Evolutionary conservation across 768 basidiomycete genomes (phyloP).

Genomic region (Hygrophoropsis aurantiaca): DNA sequence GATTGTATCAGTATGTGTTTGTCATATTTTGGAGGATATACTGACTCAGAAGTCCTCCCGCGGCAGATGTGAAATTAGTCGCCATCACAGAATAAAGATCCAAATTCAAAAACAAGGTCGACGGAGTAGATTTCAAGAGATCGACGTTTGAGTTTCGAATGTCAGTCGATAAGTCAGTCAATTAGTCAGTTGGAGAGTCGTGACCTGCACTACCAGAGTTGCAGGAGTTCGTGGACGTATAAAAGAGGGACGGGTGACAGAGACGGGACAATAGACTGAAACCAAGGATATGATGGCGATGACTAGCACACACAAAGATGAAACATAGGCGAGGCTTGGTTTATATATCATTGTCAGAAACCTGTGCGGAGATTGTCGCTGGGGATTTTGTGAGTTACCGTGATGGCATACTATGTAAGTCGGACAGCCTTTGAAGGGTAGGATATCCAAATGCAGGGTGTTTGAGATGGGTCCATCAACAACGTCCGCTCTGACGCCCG

Average conservation of each 20-base stretch:
- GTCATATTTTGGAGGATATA: background rate
- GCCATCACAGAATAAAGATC: background rate
- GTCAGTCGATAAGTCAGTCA: background rate
- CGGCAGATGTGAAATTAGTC: background rate
- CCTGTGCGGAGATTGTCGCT: constrained; percentile 4
- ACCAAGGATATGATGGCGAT: constrained; percentile 2
- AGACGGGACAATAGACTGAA: constrained; percentile 2
- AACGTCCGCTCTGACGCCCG: too few relatives aligned
- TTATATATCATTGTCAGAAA: constrained; percentile 1
- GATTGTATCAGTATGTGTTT: background rate
- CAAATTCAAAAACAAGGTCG: background rate
- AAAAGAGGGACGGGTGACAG: background rate
- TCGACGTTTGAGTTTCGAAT: too few relatives aligned
- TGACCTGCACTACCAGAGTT: constrained; percentile 8
- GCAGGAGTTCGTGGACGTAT: background rate
- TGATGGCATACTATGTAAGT: too few relatives aligned
- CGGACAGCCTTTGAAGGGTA: too few relatives aligned
- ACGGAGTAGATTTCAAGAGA: too few relatives aligned
- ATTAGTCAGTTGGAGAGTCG: background rate
- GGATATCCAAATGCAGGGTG: too few relatives aligned
- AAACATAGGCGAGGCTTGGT: background rate
- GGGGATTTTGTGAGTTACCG: too few relatives aligned
- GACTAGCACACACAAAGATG: constrained; percentile 1
- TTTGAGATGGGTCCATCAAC: too few relatives aligned
- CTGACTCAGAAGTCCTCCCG: background rate